Evolutionary conservation across 441 rosid species (phyloP).

Genomic region (Pelargonium cotyledonis): DNA sequence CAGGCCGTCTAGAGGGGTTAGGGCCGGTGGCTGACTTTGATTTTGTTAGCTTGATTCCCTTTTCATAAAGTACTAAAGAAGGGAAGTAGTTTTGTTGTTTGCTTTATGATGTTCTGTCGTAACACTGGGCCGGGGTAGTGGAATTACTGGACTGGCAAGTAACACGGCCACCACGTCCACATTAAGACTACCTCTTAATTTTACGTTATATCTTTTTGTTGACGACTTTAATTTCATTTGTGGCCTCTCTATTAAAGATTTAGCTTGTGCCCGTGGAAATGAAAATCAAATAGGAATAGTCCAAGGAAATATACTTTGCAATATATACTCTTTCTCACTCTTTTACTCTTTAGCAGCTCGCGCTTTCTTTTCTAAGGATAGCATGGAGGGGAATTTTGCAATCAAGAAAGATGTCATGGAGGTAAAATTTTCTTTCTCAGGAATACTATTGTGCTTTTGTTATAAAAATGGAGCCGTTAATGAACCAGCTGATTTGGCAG

Average conservation of each 20-base stretch:
- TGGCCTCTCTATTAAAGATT: no score
- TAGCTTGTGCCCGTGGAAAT: background rate
- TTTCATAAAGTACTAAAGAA: background rate
- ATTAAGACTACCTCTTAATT: no score
- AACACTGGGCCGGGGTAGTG: background rate
- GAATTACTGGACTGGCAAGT: background rate
- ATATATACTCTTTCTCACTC: background rate
- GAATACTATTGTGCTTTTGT: background rate
- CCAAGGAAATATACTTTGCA: background rate
- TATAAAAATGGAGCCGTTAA: background rate
- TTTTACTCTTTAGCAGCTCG: background rate
- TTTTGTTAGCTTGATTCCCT: background rate
- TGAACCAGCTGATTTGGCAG: background rate
- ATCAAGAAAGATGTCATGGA: slow-evolving; percentile 72
- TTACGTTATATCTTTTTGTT: background rate
- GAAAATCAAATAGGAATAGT: background rate
- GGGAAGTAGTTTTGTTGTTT: background rate
- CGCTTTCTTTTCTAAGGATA: background rate
- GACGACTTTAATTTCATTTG: no score
- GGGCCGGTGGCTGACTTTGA: background rate
- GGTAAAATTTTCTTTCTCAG: slow-evolving; percentile 23
- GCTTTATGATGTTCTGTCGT: background rate
- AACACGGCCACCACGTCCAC: no score
- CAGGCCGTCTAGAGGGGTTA: no score
- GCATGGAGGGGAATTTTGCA: slow-evolving; percentile 41